These are phyloP conservation scores for Neurospora sp. DNA, from an alignment of 495 filamentous ascomycete species.

Conservation along the genomic window DNA sequence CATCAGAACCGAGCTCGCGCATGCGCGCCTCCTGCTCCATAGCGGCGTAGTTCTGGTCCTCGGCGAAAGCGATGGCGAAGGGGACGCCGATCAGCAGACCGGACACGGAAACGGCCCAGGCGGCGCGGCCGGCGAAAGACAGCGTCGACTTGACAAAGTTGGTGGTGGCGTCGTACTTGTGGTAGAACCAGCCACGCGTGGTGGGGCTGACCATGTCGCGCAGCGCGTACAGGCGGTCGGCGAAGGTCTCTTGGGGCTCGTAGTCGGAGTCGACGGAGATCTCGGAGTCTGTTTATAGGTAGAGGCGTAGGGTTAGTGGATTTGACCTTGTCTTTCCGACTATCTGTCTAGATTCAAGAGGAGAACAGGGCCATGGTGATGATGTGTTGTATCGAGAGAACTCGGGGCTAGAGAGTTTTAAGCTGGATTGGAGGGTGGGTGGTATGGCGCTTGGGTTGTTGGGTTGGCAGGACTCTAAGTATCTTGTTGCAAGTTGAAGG, in stretches of 20 bases:
- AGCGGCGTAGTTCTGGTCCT: slow-evolving; percentile 92
- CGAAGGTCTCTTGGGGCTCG: slow-evolving; percentile 51
- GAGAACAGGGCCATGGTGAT: neutral
- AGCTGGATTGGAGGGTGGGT: neutral
- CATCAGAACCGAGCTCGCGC: slow-evolving; percentile 58
- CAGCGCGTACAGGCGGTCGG: slow-evolving; percentile 74
- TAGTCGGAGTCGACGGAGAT: slow-evolving; percentile 50
- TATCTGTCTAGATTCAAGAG: neutral
- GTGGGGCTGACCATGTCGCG: slow-evolving; percentile 86
- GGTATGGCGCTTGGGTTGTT: neutral
- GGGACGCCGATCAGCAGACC: slow-evolving; percentile 86
- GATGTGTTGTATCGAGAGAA: neutral
- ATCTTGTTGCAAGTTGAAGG: neutral
- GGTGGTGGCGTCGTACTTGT: slow-evolving; percentile 45
- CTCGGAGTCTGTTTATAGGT: slow-evolving; percentile 46
- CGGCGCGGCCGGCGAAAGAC: slow-evolving; percentile 62
- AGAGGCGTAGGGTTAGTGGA: neutral
- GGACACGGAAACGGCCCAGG: slow-evolving; percentile 81
- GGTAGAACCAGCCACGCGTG: slow-evolving; percentile 58
- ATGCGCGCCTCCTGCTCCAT: slow-evolving; percentile 96
- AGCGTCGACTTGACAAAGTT: slow-evolving; percentile 50
- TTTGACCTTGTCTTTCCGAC: neutral
- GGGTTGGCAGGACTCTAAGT: neutral
- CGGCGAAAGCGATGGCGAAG: slow-evolving; percentile 81
- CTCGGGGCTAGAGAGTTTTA: neutral